phyloP scores from a whole-genome alignment of 495 filamentous ascomycete genomes.

The Sabuloglossum arenarium region DNA sequence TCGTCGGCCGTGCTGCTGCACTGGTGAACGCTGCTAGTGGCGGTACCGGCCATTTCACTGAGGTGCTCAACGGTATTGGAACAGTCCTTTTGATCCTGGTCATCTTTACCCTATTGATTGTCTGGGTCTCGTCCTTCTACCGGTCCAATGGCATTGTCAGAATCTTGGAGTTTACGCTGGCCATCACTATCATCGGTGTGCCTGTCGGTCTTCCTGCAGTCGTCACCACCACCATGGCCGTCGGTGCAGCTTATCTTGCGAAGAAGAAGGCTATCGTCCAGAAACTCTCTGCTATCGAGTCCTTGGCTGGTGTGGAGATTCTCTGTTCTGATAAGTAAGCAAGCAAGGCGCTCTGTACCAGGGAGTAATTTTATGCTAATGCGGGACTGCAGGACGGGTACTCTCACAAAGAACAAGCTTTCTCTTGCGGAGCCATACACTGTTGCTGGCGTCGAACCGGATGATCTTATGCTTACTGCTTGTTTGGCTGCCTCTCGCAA shows the following conservation, averaged over 20 bases:
- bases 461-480: constrained; percentile 79
- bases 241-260: constrained; percentile 53
- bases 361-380: neutral
- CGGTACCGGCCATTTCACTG: constrained; percentile 69
- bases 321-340: constrained; percentile 72
- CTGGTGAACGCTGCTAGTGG: constrained; percentile 54
- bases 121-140: constrained; percentile 79
- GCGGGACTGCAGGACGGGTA: constrained; percentile 39
- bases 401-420: constrained; percentile 80
- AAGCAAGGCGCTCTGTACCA: neutral
- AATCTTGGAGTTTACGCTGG: constrained; percentile 67
- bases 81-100: constrained; percentile 67
- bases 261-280: constrained; percentile 60
- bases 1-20: constrained; percentile 72
- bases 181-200: constrained; percentile 52
- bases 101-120: constrained; percentile 53
- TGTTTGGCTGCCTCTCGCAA: constrained; percentile 81
- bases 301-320: constrained; percentile 54
- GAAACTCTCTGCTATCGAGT: constrained; percentile 58
- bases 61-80: constrained; percentile 69
- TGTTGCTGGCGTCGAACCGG: constrained; percentile 51
- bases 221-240: constrained; percentile 52
- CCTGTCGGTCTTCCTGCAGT: constrained; percentile 59
- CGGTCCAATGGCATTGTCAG: constrained; percentile 52
- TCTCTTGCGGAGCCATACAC: constrained; percentile 70